Conservation (phyloP, 345 rosid genomes). For the Eucalyptus camaldulensis region DNA sequence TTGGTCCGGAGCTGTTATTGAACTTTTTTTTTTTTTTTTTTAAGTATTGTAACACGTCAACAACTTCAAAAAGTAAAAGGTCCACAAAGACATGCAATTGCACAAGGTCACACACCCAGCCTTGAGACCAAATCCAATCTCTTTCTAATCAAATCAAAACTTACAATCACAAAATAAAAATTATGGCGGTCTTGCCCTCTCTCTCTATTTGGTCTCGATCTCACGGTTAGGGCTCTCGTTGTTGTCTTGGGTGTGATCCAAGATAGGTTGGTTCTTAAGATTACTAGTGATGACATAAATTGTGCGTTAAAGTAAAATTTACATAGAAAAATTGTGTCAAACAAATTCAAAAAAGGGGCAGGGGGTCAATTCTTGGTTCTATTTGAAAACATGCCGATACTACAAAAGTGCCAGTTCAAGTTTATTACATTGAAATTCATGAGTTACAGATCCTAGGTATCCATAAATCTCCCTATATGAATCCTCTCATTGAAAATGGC, state of each 20-base stretch:
- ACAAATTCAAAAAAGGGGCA: too few species aligned
- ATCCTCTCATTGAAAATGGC: too few species aligned
- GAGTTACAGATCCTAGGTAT: accelerated
- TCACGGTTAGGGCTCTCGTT: accelerated
- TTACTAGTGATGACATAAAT: not conserved
- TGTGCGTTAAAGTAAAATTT: not conserved
- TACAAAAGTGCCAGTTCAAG: not conserved
- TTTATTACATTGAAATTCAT: too few species aligned
- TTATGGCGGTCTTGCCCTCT: not conserved
- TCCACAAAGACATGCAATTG: not conserved
- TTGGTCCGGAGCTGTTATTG: too few species aligned
- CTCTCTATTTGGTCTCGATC: not conserved
- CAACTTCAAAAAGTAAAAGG: not conserved
- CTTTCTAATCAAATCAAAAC: not conserved
- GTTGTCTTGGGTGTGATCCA: accelerated
- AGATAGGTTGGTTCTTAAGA: not conserved
- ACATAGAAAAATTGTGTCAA: not conserved
- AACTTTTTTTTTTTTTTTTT: too few species aligned
- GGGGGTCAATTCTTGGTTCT: not conserved
- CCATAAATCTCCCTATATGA: too few species aligned
- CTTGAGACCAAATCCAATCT: not conserved
- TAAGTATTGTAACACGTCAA: not conserved
- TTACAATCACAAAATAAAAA: not conserved
- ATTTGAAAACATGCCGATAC: not conserved
- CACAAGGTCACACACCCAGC: not conserved